Percentiles rank a stretch among this genome's conserved stretches.
phyloP scores from a whole-genome alignment of 139 green algal species.

The Monoraphidium neglectum region DNA sequence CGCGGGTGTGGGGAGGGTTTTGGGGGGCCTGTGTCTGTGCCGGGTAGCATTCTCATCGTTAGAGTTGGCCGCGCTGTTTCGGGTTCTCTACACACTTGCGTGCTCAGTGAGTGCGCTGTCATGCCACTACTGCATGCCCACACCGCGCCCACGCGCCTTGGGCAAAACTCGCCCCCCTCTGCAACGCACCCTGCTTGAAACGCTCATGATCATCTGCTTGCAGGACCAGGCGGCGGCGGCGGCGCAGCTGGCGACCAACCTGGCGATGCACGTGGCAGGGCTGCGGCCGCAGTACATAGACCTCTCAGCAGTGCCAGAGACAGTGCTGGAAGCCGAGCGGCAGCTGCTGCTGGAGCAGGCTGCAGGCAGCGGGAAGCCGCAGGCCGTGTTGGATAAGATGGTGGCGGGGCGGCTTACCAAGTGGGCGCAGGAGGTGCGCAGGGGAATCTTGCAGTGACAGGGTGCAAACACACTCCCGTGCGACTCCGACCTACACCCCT shows the following conservation, averaged over 20 bases:
- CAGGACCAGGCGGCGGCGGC: slow-evolving; percentile 37
- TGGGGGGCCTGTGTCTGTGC: not conserved
- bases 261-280: slow-evolving; percentile 73
- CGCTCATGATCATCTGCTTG: not conserved
- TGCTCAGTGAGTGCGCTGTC: not conserved
- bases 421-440: slow-evolving; percentile 52
- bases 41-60: not conserved
- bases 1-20: slow-evolving; percentile 31
- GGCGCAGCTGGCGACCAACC: slow-evolving; percentile 47
- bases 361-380: slow-evolving; percentile 65
- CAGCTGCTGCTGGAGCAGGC: slow-evolving; percentile 29
- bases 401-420: slow-evolving; percentile 82
- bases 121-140: not conserved
- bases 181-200: not conserved
- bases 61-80: too few species aligned
- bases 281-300: slow-evolving; percentile 60
- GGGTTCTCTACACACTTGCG: too few species aligned
- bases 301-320: slow-evolving; percentile 32
- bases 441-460: not conserved
- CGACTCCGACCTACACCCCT: not conserved
- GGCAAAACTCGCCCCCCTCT: not conserved
- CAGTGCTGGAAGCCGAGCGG: slow-evolving; percentile 42
- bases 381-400: slow-evolving; percentile 82
- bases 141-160: not conserved
- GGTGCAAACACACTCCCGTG: not conserved